These are phyloP conservation scores for Colletotrichum acutatum DNA, from an alignment of 2,329 filamentous ascomycete genomes.

Conservation along the genomic window DNA sequence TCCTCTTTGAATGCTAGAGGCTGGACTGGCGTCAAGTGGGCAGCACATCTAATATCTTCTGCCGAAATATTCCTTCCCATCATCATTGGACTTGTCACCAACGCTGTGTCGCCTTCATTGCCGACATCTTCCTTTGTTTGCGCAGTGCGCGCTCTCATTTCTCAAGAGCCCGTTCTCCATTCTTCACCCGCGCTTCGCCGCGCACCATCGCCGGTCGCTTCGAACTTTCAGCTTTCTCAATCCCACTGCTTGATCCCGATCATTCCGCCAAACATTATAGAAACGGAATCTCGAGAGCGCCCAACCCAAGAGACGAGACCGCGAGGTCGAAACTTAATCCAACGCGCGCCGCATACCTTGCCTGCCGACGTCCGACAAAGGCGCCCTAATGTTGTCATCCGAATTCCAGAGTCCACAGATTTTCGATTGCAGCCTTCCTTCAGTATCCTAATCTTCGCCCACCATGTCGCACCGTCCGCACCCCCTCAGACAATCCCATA, in stretches of 20 bases:
- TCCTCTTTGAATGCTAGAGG: constrained; percentile 22
- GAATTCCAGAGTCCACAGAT: constrained; percentile 38
- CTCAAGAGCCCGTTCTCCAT: constrained; percentile 11
- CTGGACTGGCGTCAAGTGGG: constrained; percentile 22
- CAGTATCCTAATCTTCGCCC: constrained; percentile 38
- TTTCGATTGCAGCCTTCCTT: constrained; percentile 40
- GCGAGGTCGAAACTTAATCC: constrained; percentile 20
- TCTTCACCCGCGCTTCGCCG: constrained; percentile 9
- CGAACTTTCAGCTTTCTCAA: constrained; percentile 12
- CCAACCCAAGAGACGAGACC: constrained; percentile 8
- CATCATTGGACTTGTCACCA: constrained; percentile 6
- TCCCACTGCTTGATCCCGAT: not conserved
- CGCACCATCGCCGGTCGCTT: constrained; percentile 11
- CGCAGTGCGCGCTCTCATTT: constrained; percentile 27
- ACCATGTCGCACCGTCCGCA: constrained; percentile 68
- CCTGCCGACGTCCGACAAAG: constrained; percentile 25
- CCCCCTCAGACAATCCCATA: constrained; percentile 67
- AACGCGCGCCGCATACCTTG: constrained; percentile 13
- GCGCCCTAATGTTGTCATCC: constrained; percentile 43
- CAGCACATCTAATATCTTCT: constrained; percentile 11
- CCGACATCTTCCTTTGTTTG: constrained; percentile 23
- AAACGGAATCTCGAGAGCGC: constrained; percentile 1
- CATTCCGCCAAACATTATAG: constrained; percentile 4
- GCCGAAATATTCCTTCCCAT: constrained; percentile 15
- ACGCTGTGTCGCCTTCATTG: not conserved